Conservation (phyloP, 2,329 filamentous ascomycete species). For the Triangularia setosa region DNA sequence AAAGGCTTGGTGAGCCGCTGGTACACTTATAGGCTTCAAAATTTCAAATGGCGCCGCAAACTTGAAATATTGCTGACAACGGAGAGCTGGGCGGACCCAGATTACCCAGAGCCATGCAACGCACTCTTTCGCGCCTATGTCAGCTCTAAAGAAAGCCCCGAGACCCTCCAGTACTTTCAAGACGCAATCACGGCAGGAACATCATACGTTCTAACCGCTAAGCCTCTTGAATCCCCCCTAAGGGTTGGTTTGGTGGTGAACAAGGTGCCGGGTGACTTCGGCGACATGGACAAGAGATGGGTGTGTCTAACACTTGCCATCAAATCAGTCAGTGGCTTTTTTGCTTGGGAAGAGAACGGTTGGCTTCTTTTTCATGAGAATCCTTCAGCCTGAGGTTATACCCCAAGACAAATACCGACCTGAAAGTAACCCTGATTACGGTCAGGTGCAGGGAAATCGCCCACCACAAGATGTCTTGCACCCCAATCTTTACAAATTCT, state of each 20-base stretch:
- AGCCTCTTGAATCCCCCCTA: background rate
- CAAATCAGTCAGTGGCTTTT: background rate
- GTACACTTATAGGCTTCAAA: background rate
- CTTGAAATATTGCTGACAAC: no score
- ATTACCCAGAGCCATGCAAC: no score
- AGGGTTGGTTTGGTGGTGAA: background rate
- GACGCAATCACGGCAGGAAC: background rate
- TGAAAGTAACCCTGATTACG: no score
- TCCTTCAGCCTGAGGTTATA: background rate
- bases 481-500: no score
- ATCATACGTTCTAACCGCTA: background rate
- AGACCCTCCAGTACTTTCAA: background rate
- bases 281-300: background rate
- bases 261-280: background rate
- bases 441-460: no score
- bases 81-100: no score
- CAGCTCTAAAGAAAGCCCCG: background rate
- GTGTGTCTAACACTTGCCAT: background rate
- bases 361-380: slow-evolving; percentile 2
- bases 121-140: background rate
- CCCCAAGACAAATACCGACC: no score
- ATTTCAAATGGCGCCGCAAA: no score
- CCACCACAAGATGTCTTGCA: no score
- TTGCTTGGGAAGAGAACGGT: background rate
- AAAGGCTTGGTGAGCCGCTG: background rate